phyloP scores from a whole-genome alignment of 192 early-diverging fungal species.

The Coemansia aciculifera region DNA sequence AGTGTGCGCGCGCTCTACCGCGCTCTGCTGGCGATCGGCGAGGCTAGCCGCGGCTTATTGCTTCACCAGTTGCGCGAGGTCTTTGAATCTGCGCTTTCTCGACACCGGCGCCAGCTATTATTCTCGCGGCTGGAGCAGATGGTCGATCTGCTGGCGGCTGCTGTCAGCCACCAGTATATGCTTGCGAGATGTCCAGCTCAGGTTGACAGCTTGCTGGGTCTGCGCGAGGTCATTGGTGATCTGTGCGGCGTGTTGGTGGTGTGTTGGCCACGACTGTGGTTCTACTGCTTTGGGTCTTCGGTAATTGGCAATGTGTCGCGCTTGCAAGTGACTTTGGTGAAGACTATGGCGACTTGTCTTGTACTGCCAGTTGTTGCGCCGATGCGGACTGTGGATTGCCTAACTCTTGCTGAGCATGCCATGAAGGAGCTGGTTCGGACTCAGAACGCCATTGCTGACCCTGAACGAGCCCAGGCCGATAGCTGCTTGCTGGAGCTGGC shows the following conservation, averaged over 20 bases:
- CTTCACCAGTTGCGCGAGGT: conserved; percentile 14
- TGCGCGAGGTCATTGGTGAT: conserved; percentile 19
- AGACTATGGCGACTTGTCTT: conserved; percentile 2
- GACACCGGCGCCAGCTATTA: neutral
- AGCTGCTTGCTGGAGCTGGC: conserved; percentile 18
- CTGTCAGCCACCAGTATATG: conserved; percentile 7
- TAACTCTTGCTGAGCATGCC: conserved; percentile 24
- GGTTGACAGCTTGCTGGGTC: neutral
- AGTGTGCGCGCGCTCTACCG: conserved; percentile 23
- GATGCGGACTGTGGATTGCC: conserved; percentile 17
- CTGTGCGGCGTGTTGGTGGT: conserved; percentile 23
- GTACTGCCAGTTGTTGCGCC: neutral
- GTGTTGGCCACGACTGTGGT: conserved; percentile 40
- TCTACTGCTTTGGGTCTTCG: conserved; percentile 17
- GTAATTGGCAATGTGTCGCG: conserved; percentile 3
- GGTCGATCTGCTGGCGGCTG: conserved; percentile 24
- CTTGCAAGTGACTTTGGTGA: conserved; percentile 17
- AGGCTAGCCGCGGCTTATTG: conserved; percentile 26
- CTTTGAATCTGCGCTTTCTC: neutral
- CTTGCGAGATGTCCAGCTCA: neutral
- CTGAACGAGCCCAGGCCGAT: neutral
- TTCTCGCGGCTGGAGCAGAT: conserved; percentile 13
- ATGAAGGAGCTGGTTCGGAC: conserved; percentile 28
- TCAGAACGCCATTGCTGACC: conserved; percentile 16
- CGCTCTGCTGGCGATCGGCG: conserved; percentile 30